Evolutionary conservation across 345 rosid species (phyloP).

Genomic region (Cardiospermum halicacabum): DNA sequence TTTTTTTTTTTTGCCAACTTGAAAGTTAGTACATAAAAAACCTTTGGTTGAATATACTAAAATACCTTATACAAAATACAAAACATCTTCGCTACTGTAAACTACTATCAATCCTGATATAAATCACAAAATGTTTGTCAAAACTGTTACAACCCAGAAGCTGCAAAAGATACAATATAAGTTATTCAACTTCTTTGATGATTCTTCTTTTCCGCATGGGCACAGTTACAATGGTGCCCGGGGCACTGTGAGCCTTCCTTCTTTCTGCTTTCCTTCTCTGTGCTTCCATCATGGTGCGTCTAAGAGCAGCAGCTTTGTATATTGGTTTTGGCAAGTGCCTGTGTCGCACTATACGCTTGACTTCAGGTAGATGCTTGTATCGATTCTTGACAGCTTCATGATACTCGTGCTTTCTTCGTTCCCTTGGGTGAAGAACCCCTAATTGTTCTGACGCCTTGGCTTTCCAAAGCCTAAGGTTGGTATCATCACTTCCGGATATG

Average conservation of each 20-base stretch:
- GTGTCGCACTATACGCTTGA: conserved; percentile 86
- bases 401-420: conserved; percentile 74
- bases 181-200: conserved; percentile 72
- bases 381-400: conserved; percentile 79
- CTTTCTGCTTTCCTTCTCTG: conserved; percentile 74
- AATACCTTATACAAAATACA: no score
- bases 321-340: conserved; percentile 88
- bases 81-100: no score
- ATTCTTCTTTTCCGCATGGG: conserved; percentile 69
- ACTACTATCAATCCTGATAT: no score
- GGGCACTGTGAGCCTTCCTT: conserved; percentile 87
- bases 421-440: conserved; percentile 94
- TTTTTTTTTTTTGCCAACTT: no score
- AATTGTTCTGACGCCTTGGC: conserved; percentile 95
- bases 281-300: conserved; percentile 51
- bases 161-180: neutral
- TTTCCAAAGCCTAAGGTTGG: conserved; percentile 95
- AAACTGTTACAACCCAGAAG: neutral
- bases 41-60: no score
- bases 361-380: conserved; percentile 83
- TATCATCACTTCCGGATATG: conserved; percentile 94
- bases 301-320: conserved; percentile 50
- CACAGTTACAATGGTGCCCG: conserved; percentile 50
- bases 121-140: neutral
- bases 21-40: no score